Percentiles rank a stretch among this genome's conserved stretches.
These are phyloP conservation scores for Puccinia hordei DNA, from an alignment of 1,284 basidiomycete species.

Conservation along the genomic window DNA sequence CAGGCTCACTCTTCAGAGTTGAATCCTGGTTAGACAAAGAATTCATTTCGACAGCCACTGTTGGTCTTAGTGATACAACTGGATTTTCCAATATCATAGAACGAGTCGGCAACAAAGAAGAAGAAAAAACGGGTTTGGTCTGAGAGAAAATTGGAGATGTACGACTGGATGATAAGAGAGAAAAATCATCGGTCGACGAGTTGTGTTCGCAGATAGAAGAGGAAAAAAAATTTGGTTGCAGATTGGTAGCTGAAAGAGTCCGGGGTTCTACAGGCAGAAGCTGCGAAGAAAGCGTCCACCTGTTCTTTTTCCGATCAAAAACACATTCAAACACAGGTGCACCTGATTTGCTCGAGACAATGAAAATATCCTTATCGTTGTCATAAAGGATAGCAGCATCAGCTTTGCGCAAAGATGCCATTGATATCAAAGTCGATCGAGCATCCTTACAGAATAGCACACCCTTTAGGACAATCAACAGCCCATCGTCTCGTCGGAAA, in stretches of 20 bases:
- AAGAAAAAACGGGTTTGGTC: background rate
- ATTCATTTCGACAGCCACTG: too few species aligned
- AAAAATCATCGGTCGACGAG: too few species aligned
- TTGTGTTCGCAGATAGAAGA: too few species aligned
- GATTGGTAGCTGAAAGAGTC: too few species aligned
- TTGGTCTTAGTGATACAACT: background rate
- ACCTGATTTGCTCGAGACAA: background rate
- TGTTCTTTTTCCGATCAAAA: background rate
- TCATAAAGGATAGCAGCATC: background rate
- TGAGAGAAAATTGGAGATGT: background rate
- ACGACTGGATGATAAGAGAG: background rate
- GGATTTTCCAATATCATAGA: background rate
- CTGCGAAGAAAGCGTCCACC: background rate
- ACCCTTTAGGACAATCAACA: background rate
- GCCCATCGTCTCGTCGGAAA: background rate
- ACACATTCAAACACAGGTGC: background rate
- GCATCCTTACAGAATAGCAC: background rate
- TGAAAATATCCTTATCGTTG: background rate
- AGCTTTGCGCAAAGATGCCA: constrained; percentile 1
- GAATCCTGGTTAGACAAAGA: too few species aligned
- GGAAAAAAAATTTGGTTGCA: background rate
- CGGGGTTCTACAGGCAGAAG: background rate
- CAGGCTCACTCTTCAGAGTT: too few species aligned
- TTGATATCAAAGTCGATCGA: background rate
- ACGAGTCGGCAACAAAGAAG: background rate